A percentile compares a stretch with the other conserved stretches of the same genome.
Conservation (phyloP, 805 yeast species). For the Middelhovenomyces tepae region DNA sequence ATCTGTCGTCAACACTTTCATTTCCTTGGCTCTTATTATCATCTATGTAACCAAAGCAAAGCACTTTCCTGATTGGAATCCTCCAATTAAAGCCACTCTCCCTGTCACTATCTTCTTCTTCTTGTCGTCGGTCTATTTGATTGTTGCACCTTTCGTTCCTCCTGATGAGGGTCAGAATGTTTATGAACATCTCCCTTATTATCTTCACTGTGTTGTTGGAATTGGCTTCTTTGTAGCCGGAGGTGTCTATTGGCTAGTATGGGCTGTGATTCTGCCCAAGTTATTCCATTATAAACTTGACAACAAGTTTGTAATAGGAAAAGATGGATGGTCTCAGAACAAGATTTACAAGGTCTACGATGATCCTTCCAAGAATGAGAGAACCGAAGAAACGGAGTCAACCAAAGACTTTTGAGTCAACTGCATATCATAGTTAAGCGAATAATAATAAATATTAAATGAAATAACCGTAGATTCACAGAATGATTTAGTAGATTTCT, state of each 20-base stretch:
- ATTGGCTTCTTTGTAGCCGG: constrained; percentile 62
- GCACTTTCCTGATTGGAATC: constrained; percentile 45
- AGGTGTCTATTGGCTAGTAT: constrained; percentile 52
- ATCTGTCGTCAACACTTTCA: constrained; percentile 61
- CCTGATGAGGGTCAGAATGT: constrained; percentile 59
- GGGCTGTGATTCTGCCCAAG: constrained; percentile 52
- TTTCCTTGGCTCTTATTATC: constrained; percentile 55
- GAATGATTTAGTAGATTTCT: too few species aligned
- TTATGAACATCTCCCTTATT: constrained; percentile 64
- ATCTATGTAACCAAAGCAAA: constrained; percentile 48
- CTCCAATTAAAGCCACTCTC: constrained; percentile 59
- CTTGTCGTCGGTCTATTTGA: constrained; percentile 55
- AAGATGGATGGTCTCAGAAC: constrained; percentile 9
- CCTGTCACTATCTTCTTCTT: constrained; percentile 58
- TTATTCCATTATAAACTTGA: constrained; percentile 20
- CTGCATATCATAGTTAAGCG: too few species aligned
- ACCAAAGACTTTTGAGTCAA: too few species aligned
- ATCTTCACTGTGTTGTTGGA: constrained; percentile 73
- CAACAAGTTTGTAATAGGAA: constrained; percentile 6
- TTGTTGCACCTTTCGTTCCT: constrained; percentile 73
- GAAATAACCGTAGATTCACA: too few species aligned
- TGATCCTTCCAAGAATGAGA: too few species aligned
- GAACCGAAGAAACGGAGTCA: too few species aligned
- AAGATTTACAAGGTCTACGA: too few species aligned
- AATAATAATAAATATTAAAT: too few species aligned